Evolutionary conservation across 2,329 filamentous ascomycete genomes (phyloP), one percentile per base, ranked within the genome.

Genomic region (Pleoardoris graminearum): DNA sequence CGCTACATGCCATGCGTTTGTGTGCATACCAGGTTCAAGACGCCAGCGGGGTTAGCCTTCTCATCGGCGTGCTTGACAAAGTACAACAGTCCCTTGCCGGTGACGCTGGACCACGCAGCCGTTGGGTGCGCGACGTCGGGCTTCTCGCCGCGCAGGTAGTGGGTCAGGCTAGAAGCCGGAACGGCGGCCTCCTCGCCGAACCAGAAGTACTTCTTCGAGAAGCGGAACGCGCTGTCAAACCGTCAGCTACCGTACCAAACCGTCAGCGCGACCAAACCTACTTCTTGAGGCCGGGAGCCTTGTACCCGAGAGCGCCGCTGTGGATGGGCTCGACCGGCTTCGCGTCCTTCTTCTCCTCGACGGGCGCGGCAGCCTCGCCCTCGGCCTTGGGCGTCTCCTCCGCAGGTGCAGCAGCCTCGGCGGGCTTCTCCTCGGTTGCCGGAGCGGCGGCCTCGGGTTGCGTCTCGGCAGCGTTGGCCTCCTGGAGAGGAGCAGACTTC

Each of bases 61-160:
- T 96, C 89, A 69, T 85, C 83, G 47, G 83, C 80, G 76, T 90
- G 87, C 85, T 93, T 91, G 77, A 88, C 87, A 77, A 90, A 89
- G 83, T 95, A 96, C 36, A 97, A 81, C 17, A 97, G 88, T 71
- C 94, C 94, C 82, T 96, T 96, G 75, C 93, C 93, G 54, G 93
- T 97, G 82, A 96, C 86, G 64, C 86, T 86, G 59, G 93, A 91
- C 91, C 94, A 97, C 30, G 94, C 89, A 63, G 86, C 88, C 65
- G 88, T 88, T 62, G 89, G 83, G 79, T 95, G 88, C 56, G 89
- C 87, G 61, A 87, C 81, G 48, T 86, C 82, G 51, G 87, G 82
- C 87, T 97, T 97, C 84, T 96, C 91, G 68, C 85, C 87, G 78
- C 91, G 90, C 65, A 95, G 82, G 80, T 93, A 97, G 66, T 82